Evolutionary conservation across 352 stramenopile species (phyloP), one percentile per base, ranked within the genome.

Genomic region (Phytophthora parvispora): DNA sequence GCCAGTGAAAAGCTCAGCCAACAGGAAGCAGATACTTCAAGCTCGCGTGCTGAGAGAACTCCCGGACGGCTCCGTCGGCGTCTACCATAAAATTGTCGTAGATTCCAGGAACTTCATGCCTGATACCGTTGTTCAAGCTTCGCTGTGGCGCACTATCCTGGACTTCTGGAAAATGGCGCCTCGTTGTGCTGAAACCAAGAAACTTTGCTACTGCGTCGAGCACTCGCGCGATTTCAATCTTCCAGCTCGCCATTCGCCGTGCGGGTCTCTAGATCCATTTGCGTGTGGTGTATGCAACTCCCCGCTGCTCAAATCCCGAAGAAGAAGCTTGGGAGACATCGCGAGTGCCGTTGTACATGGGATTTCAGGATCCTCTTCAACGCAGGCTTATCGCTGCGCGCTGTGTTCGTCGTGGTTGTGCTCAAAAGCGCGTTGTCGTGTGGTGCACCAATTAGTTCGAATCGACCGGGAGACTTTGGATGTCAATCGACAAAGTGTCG

Each of bases 11-110:
- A 45, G 25, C n/a, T 58, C 34, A 13, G 27, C 20, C 15, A 52
- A 10, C 16, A 36, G 62, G 0, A 69, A 69, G 34, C 31, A 57
- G 5, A 16, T 58, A 20, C 63, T 69, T n/a, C 62, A 69, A 54
- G 62, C 62, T 16, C 62, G 62, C n/a, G 53, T 69, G 6, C 13
- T 69, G 15, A 20, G 53, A 27, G 54, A 69, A 22, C 62, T 69
- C 12, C 43, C 62, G 0, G 62, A 69, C 29, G 62, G 54, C 31
- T 64, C 62, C 20, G 53, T 69, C 22, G 62, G 61, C 3, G 54
- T 64, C 20, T 69, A 69, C 62, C 58, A 58, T 54, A 64, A 69
- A 22, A 42, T 69, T 34, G 55, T 64, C n/a, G 62, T 69, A n/a
- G 62, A 69, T 42, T 59, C 53, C n/a, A 64, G 6, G 20, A 64